These are phyloP conservation scores for Erysimum pusillum DNA, from an alignment of 441 rosid species.

Conservation along the genomic window DNA sequence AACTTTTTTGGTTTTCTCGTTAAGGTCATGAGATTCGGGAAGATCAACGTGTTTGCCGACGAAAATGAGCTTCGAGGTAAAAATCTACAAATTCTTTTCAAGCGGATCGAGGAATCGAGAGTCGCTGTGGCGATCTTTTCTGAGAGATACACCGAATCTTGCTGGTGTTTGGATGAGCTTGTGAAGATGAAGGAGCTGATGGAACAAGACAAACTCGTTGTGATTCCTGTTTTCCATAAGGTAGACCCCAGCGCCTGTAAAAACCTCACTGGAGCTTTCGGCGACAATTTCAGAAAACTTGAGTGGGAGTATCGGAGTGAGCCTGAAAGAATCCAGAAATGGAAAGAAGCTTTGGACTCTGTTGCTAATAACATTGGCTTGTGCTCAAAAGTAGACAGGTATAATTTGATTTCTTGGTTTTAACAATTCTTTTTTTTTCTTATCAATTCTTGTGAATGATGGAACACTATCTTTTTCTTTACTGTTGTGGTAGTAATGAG, in stretches of 20 bases:
- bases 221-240: slow-evolving; percentile 23
- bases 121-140: slow-evolving; percentile 27
- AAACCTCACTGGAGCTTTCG: neutral
- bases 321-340: neutral
- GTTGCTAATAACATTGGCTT: neutral
- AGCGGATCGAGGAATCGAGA: slow-evolving; percentile 18
- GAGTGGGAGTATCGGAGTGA: neutral
- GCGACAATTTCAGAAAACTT: neutral
- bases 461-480: neutral
- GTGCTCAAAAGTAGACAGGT: neutral
- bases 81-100: neutral
- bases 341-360: slow-evolving; percentile 10
- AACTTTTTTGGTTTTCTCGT: slow-evolving; percentile 1
- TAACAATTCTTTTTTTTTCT: no score
- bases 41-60: slow-evolving; percentile 16
- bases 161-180: slow-evolving; percentile 26
- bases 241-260: neutral
- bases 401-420: neutral
- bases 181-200: slow-evolving; percentile 3
- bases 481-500: neutral
- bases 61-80: neutral
- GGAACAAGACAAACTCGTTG: slow-evolving; percentile 1
- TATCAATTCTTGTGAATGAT: neutral
- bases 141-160: neutral
- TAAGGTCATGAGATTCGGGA: neutral